These are phyloP conservation scores for Alternaria panax DNA, from an alignment of 2,329 filamentous ascomycete species.

Conservation along the genomic window DNA sequence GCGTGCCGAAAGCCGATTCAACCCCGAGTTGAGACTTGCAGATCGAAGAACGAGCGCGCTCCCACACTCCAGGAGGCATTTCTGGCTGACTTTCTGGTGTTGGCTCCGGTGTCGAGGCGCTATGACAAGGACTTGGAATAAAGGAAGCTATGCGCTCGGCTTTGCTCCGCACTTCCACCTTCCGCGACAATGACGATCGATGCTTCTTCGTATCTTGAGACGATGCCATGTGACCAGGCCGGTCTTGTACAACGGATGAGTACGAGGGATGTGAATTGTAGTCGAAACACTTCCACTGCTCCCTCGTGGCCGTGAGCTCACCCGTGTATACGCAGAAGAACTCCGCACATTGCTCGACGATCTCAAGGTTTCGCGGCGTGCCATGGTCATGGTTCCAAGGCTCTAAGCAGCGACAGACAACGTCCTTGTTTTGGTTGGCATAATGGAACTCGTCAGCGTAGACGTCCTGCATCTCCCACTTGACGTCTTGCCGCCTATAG, in stretches of 20 bases:
- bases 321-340: slow-evolving; percentile 16
- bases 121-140: background rate
- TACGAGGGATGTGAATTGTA: slow-evolving; percentile 9
- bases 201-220: background rate
- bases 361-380: slow-evolving; percentile 16
- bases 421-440: slow-evolving; percentile 9
- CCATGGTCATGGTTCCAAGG: background rate
- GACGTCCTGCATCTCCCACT: slow-evolving; percentile 12
- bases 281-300: slow-evolving; percentile 19
- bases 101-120: background rate
- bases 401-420: slow-evolving; percentile 26
- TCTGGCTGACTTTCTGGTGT: slow-evolving; percentile 4
- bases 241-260: background rate
- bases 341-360: slow-evolving; percentile 22
- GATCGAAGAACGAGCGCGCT: slow-evolving; percentile 19
- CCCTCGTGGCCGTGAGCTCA: slow-evolving; percentile 9
- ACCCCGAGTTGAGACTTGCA: background rate
- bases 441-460: slow-evolving; percentile 24
- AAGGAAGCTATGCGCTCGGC: background rate
- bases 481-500: background rate
- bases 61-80: slow-evolving; percentile 25
- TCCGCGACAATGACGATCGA: background rate
- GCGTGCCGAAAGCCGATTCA: slow-evolving; percentile 19
- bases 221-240: background rate
- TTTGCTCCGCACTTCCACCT: background rate